Conservation (phyloP, 148 eudicot genomes). For the Linanthus parryae region DNA sequence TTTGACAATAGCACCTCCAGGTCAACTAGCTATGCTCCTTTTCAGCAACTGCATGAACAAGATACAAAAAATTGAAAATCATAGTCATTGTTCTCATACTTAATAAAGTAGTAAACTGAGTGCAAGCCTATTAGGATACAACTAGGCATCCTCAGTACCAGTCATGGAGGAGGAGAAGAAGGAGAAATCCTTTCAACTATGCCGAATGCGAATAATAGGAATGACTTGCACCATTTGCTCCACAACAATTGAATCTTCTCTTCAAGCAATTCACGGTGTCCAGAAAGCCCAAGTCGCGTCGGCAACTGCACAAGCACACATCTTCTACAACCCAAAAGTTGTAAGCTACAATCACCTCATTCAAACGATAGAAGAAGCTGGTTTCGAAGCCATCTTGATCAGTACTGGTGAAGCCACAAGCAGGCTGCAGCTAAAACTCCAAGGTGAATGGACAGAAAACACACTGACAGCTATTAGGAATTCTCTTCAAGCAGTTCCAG, state of each 20-base stretch:
- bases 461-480: conserved; percentile 42
- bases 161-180: conserved; percentile 34
- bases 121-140: too few species aligned
- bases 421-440: conserved; percentile 56
- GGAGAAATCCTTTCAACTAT: conserved; percentile 39
- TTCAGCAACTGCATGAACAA: too few species aligned
- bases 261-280: conserved; percentile 49
- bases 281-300: too few species aligned
- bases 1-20: too few species aligned
- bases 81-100: too few species aligned
- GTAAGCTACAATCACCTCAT: conserved; percentile 42
- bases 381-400: conserved; percentile 68
- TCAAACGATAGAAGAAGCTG: conserved; percentile 54
- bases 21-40: too few species aligned
- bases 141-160: too few species aligned
- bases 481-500: conserved; percentile 67
- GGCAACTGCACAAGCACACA: conserved; percentile 62
- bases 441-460: conserved; percentile 39
- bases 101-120: too few species aligned
- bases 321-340: conserved; percentile 54
- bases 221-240: conserved; percentile 79
- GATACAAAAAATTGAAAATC: too few species aligned
- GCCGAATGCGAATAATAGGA: conserved; percentile 54
- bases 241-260: conserved; percentile 43
- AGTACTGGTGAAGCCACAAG: conserved; percentile 71